These are phyloP conservation scores for Calonectria ilicicola DNA, from an alignment of 2,329 filamentous ascomycete species.

Conservation along the genomic window DNA sequence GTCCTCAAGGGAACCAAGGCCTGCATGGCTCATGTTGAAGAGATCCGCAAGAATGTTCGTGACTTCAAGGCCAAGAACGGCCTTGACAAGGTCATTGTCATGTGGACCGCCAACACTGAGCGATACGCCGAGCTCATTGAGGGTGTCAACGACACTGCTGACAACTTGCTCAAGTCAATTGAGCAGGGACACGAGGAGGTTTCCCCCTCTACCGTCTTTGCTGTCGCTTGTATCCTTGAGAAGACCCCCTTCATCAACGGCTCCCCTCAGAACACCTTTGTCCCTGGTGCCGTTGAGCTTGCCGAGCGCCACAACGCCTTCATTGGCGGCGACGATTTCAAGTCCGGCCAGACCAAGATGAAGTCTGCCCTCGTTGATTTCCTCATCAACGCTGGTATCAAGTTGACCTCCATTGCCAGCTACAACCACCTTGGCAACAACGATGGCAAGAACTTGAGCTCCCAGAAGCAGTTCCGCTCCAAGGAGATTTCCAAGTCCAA, in stretches of 20 bases:
- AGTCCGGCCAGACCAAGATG: constrained; percentile 99
- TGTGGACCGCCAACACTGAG: constrained; percentile 99
- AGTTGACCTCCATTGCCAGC: constrained; percentile 96
- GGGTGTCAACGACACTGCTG: constrained; percentile 96
- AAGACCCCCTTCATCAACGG: constrained; percentile 97
- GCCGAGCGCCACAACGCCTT: constrained; percentile 89
- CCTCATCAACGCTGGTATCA: constrained; percentile 98
- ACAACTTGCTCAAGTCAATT: constrained; percentile 91
- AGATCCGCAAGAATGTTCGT: constrained; percentile 92
- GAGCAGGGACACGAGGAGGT: constrained; percentile 89
- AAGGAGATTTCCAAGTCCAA: constrained; percentile 99
- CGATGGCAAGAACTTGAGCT: constrained; percentile 98
- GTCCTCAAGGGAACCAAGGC: constrained; percentile 86
- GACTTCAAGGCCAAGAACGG: constrained; percentile 89
- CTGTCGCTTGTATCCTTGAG: constrained; percentile 93
- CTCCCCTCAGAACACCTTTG: constrained; percentile 98
- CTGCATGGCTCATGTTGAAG: constrained; percentile 87
- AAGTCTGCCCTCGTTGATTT: constrained; percentile 99
- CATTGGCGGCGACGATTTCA: constrained; percentile 99
- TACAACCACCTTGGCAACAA: constrained; percentile 99
- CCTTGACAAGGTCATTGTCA: constrained; percentile 95
- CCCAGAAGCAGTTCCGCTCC: constrained; percentile 97
- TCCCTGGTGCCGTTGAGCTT: constrained; percentile 90
- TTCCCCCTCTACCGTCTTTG: constrained; percentile 95
- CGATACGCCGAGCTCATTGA: constrained; percentile 89